These are phyloP conservation scores for Heterobasidion irregulare DNA, from an alignment of 1,284 basidiomycete genomes.

Conservation along the genomic window DNA sequence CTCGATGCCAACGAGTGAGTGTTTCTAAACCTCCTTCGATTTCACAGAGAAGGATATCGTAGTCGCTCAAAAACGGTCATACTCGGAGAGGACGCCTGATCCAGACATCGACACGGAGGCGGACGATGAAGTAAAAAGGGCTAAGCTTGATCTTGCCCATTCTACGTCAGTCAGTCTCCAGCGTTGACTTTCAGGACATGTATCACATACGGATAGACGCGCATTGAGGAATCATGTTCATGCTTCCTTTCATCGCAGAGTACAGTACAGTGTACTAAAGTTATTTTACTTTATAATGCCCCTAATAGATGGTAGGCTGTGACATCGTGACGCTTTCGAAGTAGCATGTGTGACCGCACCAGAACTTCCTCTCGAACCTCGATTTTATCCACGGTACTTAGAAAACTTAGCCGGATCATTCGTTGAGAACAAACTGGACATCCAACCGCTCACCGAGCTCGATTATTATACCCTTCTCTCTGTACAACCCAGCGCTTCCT, in stretches of 20 bases:
- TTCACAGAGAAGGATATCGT: neutral
- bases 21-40: neutral
- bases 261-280: too few relatives aligned
- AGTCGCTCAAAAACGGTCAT: neutral
- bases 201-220: neutral
- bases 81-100: neutral
- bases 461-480: conserved; percentile 27
- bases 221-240: neutral
- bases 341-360: too few relatives aligned
- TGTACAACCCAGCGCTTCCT: conserved; percentile 20
- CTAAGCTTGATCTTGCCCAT: neutral
- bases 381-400: neutral
- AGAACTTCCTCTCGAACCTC: too few relatives aligned
- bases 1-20: neutral
- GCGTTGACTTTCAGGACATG: neutral
- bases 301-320: too few relatives aligned
- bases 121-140: conserved; percentile 3
- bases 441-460: neutral
- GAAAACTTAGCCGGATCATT: neutral
- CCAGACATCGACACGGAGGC: conserved; percentile 1
- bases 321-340: too few relatives aligned
- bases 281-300: too few relatives aligned
- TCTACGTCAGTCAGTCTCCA: neutral
- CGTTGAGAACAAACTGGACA: neutral
- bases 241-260: too few relatives aligned